A percentile compares a stretch with the other conserved stretches of the same genome.
phyloP scores from a whole-genome alignment of 2,329 filamentous ascomycete genomes.

The Fusarium miscanthi region DNA sequence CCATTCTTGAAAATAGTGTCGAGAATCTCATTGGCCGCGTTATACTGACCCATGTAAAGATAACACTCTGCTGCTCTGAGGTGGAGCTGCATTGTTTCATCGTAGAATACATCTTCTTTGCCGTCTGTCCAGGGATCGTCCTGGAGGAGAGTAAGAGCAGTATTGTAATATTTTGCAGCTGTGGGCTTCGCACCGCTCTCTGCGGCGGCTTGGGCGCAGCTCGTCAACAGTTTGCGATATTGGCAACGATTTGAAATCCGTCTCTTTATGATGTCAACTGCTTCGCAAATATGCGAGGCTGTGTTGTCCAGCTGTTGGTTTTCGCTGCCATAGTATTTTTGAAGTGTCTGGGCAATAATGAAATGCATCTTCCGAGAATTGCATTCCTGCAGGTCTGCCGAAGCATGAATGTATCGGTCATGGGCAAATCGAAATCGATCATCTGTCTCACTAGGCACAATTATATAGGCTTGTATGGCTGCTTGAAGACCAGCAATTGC shows the following conservation, averaged over 20 bases:
- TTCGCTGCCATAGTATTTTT: constrained; percentile 75
- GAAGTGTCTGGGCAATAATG: constrained; percentile 82
- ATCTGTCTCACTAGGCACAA: constrained; percentile 84
- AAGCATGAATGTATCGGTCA: constrained; percentile 85
- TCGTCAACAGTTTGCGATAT: constrained; percentile 81
- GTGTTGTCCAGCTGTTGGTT: constrained; percentile 75
- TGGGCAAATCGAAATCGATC: constrained; percentile 90
- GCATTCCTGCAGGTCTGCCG: constrained; percentile 75
- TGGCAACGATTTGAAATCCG: constrained; percentile 69
- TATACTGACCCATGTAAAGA: constrained; percentile 79
- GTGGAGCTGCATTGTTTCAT: constrained; percentile 84
- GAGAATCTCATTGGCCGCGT: constrained; percentile 75
- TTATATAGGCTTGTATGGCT: constrained; percentile 81
- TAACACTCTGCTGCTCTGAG: constrained; percentile 85
- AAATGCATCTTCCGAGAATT: constrained; percentile 87
- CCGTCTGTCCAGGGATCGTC: constrained; percentile 79
- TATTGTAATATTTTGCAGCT: constrained; percentile 82
- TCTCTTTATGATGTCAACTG: constrained; percentile 77
- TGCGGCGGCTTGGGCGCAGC: constrained; percentile 80
- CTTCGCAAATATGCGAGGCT: constrained; percentile 84
- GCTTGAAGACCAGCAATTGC: constrained; percentile 83
- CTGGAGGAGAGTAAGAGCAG: constrained; percentile 83
- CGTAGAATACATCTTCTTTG: constrained; percentile 79
- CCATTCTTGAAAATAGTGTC: constrained; percentile 76
- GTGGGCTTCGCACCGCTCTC: constrained; percentile 87